These are phyloP conservation scores for Neltuma alba DNA, from an alignment of 306 rosid genomes.

Conservation along the genomic window DNA sequence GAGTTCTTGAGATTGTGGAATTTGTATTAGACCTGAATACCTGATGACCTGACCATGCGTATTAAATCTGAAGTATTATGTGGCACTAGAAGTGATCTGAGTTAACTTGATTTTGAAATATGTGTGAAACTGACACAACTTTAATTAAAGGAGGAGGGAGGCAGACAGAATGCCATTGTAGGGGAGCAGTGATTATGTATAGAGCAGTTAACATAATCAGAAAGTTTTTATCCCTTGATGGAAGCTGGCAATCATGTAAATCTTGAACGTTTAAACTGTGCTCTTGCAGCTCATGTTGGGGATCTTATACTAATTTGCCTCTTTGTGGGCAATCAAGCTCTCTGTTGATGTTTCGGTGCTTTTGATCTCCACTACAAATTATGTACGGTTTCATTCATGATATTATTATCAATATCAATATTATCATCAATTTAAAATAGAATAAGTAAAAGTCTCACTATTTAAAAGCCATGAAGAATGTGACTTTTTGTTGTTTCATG, in stretches of 20 bases:
- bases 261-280: not conserved
- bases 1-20: not conserved
- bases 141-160: not conserved
- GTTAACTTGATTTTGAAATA: not conserved
- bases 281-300: not conserved
- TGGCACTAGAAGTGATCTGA: not conserved
- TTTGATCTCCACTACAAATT: not conserved
- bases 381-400: not conserved
- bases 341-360: not conserved
- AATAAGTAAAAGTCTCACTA: too few relatives aligned
- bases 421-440: not conserved
- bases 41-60: not conserved
- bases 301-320: not conserved
- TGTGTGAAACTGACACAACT: not conserved
- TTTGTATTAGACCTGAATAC: not conserved
- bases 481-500: too few relatives aligned
- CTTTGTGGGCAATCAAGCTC: not conserved
- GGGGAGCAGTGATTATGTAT: not conserved
- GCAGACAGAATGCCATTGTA: not conserved
- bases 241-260: not conserved
- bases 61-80: not conserved
- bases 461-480: too few relatives aligned
- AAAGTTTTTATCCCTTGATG: not conserved
- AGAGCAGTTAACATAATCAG: too few relatives aligned
- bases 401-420: not conserved